Evolutionary conservation across 129 eudicot genomes (phyloP).

Genomic region (Flaveria bidentis): DNA sequence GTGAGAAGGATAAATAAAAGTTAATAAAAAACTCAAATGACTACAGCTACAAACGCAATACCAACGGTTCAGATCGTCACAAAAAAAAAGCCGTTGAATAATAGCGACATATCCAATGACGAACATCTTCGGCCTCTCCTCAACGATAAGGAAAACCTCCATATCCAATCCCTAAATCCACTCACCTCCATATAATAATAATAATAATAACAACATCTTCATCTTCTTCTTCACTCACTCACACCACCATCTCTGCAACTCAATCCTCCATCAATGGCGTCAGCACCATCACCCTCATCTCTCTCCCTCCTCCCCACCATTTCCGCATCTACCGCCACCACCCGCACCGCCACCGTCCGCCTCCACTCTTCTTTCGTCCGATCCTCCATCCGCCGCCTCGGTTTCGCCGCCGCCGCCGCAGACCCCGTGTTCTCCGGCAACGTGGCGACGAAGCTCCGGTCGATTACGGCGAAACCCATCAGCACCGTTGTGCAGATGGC

Average conservation of each 20-base stretch:
- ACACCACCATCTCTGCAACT: slow-evolving; percentile 1
- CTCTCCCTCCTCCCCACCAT: slow-evolving; percentile 50
- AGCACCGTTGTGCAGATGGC: slow-evolving; percentile 55
- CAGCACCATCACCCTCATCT: slow-evolving; percentile 61
- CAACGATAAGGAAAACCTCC: slow-evolving; percentile 64
- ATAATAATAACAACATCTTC: not conserved
- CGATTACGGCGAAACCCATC: slow-evolving; percentile 45
- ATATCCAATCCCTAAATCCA: slow-evolving; percentile 26
- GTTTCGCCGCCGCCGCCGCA: slow-evolving; percentile 45
- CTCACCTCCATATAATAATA: slow-evolving; percentile 29
- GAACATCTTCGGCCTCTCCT: slow-evolving; percentile 67
- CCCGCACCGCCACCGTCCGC: slow-evolving; percentile 38
- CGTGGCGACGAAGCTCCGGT: slow-evolving; percentile 61
- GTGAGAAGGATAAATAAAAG: too few species aligned
- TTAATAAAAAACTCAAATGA: too few species aligned
- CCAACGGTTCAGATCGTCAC: too few species aligned
- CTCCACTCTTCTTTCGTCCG: slow-evolving; percentile 58
- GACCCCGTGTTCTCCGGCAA: slow-evolving; percentile 47
- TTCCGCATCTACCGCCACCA: slow-evolving; percentile 42
- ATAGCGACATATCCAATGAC: slow-evolving; percentile 15
- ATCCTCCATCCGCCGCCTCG: slow-evolving; percentile 53
- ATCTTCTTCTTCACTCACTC: not conserved
- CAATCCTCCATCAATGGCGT: slow-evolving; percentile 51
- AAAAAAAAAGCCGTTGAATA: not conserved
- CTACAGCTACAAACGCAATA: too few species aligned